Evolutionary conservation across 768 basidiomycete species (phyloP), one percentile per base, ranked within the genome.

Genomic region (Cubamyces lactineus): DNA sequence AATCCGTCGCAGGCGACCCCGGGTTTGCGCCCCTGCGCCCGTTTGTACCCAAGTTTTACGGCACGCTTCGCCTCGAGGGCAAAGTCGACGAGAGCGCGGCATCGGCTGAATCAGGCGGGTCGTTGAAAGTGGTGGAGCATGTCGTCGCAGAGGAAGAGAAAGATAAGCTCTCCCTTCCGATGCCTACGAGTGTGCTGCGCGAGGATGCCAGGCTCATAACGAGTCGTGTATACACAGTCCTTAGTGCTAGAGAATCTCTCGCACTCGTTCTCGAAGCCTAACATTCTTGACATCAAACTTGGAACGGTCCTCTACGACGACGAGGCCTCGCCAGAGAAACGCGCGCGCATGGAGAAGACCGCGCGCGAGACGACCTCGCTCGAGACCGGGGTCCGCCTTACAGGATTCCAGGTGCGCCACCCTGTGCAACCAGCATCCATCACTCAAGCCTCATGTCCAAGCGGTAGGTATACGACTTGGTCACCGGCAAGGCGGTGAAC

Each of bases 241-340:
- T 77, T 96, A 55, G 92, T 96, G 30, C 75, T 99, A 3, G 89
- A 96, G 76, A 98, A 99, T 73, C 76, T 95, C 13, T 75, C 89
- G 2, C 74, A 88, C 66, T 70, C 80, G 1, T 98, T 95, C 78
- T 67, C 75, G 39, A 89, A 86, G 71, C 96, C 96, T 6, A 94
- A 91, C 66, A 83, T 97, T 59, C 79, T 98, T 28, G 96, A 99
- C 72, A 81, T 94, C 71, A 99, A 98, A 74, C 88, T 98, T 16
- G 97, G 97, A 1, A 96, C 90, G 0, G 79, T 89, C 1, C 81
- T 98, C n/a, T 92, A 91, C 64, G 94, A 92, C 53, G 83, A 87
- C 21, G 71, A 72, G 13, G 76, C 78, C 23, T 70, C 72, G 82
- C 89, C 83, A 2, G 92, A 91, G 59, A 99, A 99, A 77, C 80